A percentile compares a stretch with the other conserved stretches of the same genome.
Conservation (phyloP, 139 green algal species). For the Prasinococcaceae sp. region DNA sequence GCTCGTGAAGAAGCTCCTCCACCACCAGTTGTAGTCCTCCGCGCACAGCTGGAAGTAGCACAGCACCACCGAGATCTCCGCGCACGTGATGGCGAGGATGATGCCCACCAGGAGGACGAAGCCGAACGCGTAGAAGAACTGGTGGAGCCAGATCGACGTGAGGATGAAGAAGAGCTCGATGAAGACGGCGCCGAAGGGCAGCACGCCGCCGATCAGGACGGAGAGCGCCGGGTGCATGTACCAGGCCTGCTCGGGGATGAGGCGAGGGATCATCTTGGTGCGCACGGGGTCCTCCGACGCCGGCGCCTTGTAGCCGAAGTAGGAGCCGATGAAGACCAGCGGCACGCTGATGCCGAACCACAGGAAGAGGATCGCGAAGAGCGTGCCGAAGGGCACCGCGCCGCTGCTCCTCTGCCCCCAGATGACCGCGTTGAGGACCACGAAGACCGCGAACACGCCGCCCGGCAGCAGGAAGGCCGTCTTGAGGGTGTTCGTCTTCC, state of each 20-base stretch:
- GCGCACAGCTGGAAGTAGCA: conserved; percentile 80
- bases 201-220: conserved; percentile 82
- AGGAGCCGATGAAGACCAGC: conserved; percentile 85
- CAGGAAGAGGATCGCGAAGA: conserved; percentile 89
- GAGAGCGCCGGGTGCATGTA: conserved; percentile 89
- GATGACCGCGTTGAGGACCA: conserved; percentile 82
- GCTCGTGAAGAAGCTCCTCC: conserved; percentile 82
- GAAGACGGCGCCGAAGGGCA: conserved; percentile 98
- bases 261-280: conserved; percentile 97
- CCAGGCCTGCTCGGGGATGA: conserved; percentile 93
- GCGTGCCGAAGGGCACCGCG: conserved; percentile 86
- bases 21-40: conserved; percentile 96
- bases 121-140: conserved; percentile 94
- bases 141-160: conserved; percentile 91
- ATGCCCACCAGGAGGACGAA: conserved; percentile 93
- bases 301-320: conserved; percentile 88
- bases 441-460: conserved; percentile 78
- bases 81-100: conserved; percentile 92
- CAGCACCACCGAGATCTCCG: conserved; percentile 97
- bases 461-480: conserved; percentile 85
- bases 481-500: conserved; percentile 78
- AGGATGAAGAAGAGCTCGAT: conserved; percentile 99
- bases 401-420: conserved; percentile 83
- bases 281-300: conserved; percentile 75
- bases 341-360: conserved; percentile 96